Percentiles rank a stretch among this genome's conserved stretches.
Evolutionary conservation across 163 green algal genomes (phyloP).

Genomic region (Scenedesmus sp.): DNA sequence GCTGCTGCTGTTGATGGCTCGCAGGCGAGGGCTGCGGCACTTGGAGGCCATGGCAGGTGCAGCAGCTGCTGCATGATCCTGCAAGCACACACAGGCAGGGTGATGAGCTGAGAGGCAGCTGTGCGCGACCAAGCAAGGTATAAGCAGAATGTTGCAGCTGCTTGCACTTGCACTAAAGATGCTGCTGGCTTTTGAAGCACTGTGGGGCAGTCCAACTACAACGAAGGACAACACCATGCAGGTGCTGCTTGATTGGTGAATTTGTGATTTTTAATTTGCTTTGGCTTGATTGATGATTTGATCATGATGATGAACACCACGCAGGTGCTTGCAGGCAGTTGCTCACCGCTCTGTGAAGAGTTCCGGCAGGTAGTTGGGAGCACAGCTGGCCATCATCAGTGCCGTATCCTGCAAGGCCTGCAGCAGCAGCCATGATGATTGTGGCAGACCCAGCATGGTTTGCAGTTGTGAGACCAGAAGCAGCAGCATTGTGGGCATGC

Average conservation of each 20-base stretch:
- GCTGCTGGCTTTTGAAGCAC: background rate
- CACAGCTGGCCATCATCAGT: slow-evolving; percentile 1
- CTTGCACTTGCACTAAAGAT: background rate
- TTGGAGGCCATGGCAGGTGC: background rate
- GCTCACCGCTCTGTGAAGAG: slow-evolving; percentile 33
- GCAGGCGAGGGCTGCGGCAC: background rate
- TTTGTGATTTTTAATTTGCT: too few species aligned
- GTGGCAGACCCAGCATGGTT: too few species aligned
- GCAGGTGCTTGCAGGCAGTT: background rate
- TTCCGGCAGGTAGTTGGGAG: slow-evolving; percentile 21
- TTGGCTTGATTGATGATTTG: background rate
- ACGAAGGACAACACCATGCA: too few species aligned
- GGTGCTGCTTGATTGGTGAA: too few species aligned
- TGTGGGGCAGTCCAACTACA: too few species aligned
- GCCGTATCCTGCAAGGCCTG: slow-evolving; percentile 13
- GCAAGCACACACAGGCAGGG: background rate
- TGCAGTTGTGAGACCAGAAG: background rate
- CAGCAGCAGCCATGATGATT: background rate
- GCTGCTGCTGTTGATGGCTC: background rate
- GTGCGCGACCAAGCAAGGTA: background rate
- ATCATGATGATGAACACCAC: background rate
- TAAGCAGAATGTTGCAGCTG: background rate
- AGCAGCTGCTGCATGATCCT: slow-evolving; percentile 41
- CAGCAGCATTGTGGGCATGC: background rate
- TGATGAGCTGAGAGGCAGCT: too few species aligned